Evolutionary conservation across 1,284 basidiomycete species (phyloP).

Genomic region (Calocybe gambosa): DNA sequence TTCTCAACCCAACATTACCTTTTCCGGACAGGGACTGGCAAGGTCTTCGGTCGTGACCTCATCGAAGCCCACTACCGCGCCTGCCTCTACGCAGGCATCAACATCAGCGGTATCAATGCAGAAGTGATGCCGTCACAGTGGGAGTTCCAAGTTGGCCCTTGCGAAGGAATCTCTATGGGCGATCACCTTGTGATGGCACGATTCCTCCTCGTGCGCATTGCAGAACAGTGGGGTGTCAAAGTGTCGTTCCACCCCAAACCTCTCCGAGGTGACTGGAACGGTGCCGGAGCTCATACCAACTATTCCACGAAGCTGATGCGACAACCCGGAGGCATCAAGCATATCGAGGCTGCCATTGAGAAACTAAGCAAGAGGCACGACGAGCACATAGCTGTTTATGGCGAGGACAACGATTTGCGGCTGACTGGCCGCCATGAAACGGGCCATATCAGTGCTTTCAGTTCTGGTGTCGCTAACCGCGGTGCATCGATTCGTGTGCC

Average conservation of each 20-base stretch:
- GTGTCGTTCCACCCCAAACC: conserved; percentile 99
- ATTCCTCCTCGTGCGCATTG: conserved; percentile 87
- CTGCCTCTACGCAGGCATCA: conserved; percentile 95
- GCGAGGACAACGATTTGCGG: conserved; percentile 92
- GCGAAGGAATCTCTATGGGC: conserved; percentile 96
- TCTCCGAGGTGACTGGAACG: conserved; percentile 98
- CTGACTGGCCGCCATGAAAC: conserved; percentile 96
- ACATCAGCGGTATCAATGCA: conserved; percentile 99
- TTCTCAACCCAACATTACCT: not conserved
- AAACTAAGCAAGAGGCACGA: conserved; percentile 80
- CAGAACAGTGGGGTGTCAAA: conserved; percentile 98
- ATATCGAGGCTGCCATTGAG: conserved; percentile 91
- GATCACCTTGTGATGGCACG: conserved; percentile 98
- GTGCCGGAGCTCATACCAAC: conserved; percentile 96
- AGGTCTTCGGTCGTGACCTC: conserved; percentile 97
- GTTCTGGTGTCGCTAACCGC: conserved; percentile 95
- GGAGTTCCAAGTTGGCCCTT: conserved; percentile 99
- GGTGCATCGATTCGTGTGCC: conserved; percentile 96
- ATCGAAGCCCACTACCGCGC: conserved; percentile 99
- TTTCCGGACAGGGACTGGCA: conserved; percentile 69
- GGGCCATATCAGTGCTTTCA: conserved; percentile 90
- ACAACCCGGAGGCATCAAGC: conserved; percentile 89
- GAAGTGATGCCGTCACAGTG: conserved; percentile 99
- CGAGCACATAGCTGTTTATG: conserved; percentile 95
- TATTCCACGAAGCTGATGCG: conserved; percentile 92